These are phyloP conservation scores for Singerocomus rubriflavus DNA, from an alignment of 1,284 basidiomycete genomes.

Conservation along the genomic window DNA sequence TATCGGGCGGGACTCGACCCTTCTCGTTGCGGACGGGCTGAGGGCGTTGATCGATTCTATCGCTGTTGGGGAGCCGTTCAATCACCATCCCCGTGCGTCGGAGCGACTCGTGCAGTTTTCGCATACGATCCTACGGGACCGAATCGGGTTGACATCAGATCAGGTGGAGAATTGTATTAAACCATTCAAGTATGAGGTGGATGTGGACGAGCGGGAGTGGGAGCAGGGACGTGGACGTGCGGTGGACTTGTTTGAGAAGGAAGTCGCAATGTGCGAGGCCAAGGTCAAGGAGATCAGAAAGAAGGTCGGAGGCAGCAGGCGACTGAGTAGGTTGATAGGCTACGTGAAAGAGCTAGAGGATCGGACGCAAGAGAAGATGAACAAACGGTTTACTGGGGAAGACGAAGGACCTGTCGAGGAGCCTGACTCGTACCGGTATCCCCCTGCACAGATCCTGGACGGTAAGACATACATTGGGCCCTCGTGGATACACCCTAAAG, in stretches of 20 bases:
- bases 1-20: conserved; percentile 91
- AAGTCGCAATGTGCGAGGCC: conserved; percentile 80
- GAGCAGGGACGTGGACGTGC: conserved; percentile 76
- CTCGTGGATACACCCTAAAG: conserved; percentile 3
- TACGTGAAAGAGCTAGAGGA: conserved; percentile 87
- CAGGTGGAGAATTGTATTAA: conserved; percentile 99
- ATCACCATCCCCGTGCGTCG: conserved; percentile 82
- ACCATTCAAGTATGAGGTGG: conserved; percentile 96
- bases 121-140: conserved; percentile 88
- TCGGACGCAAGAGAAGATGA: conserved; percentile 69
- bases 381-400: conserved; percentile 40
- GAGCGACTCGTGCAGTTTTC: conserved; percentile 91
- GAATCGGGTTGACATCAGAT: conserved; percentile 90
- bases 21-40: conserved; percentile 93
- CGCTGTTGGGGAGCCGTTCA: conserved; percentile 87
- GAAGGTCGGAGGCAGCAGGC: conserved; percentile 81
- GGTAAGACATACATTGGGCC: conserved; percentile 43
- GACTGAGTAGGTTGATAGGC: conserved; percentile 73
- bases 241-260: conserved; percentile 79
- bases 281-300: conserved; percentile 85
- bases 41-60: conserved; percentile 88
- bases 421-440: conserved; percentile 82
- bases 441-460: conserved; percentile 86
- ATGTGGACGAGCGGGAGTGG: conserved; percentile 91
- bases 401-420: conserved; percentile 42